Conservation (phyloP, 2,329 filamentous ascomycete genomes). For the Penicillium capsulatum region DNA sequence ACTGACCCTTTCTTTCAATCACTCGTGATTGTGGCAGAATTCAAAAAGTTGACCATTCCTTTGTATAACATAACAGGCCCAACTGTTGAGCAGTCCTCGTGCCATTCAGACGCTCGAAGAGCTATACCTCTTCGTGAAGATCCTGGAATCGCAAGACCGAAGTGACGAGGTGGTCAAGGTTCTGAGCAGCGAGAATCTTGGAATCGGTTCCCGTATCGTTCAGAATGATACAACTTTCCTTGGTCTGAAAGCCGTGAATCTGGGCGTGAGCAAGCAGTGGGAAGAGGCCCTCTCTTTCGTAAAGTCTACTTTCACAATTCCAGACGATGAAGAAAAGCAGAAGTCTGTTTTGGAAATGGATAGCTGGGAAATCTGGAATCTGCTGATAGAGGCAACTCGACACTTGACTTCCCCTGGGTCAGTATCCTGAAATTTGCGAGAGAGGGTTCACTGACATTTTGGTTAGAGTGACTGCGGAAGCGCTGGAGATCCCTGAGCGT, state of each 20-base stretch:
- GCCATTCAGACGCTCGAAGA: constrained; percentile 47
- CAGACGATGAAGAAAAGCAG: constrained; percentile 28
- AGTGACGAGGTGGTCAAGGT: constrained; percentile 41
- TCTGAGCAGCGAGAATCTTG: constrained; percentile 41
- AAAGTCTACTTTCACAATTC: constrained; percentile 34
- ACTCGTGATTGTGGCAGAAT: constrained; percentile 1
- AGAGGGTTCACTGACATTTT: constrained; percentile 3
- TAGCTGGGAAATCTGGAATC: constrained; percentile 47
- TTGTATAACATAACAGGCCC: constrained; percentile 31
- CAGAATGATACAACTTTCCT: constrained; percentile 45
- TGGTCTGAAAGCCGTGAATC: constrained; percentile 34
- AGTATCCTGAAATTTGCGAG: constrained; percentile 12
- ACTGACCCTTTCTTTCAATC: background rate
- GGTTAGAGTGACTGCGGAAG: constrained; percentile 30
- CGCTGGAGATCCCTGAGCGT: constrained; percentile 32
- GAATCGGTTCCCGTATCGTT: constrained; percentile 40
- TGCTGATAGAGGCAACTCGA: constrained; percentile 35
- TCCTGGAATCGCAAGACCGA: constrained; percentile 42
- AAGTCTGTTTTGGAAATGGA: constrained; percentile 37
- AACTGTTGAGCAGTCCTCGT: constrained; percentile 39
- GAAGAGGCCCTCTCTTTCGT: constrained; percentile 36
- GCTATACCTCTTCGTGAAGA: constrained; percentile 42
- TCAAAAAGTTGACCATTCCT: background rate
- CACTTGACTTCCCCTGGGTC: constrained; percentile 34
- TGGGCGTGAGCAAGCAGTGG: constrained; percentile 40